Evolutionary conservation across 2,329 filamentous ascomycete genomes (phyloP), one percentile per base, ranked within the genome.

Genomic region (Pseudogymnoascus sp.): DNA sequence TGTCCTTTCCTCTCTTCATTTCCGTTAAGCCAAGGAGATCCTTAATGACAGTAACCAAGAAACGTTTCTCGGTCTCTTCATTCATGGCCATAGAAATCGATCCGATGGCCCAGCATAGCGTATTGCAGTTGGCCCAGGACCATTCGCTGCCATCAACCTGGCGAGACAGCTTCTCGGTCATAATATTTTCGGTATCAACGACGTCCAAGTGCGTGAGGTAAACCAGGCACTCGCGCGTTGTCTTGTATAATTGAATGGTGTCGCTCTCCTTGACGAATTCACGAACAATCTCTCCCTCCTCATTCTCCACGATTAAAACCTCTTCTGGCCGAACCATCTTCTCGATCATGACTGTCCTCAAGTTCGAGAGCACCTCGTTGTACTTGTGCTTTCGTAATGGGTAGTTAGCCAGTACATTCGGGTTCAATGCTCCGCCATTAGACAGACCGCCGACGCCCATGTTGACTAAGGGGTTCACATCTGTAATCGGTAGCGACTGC

Each of bases 121-220:
- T 97, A 78, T 99, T 99, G 86, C 95, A 99, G 79, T 99, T 99
- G 67, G 93, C 91, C 95, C 95, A 99, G 5, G 96, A 99, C 95
- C 95, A 99, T 77, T 99, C 96, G 1, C 85, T 84, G 21, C 92
- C 92, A 74, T 99, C 95, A 11, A 99, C 95, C 77, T 99, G 95
- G 69, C 92, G 89, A 34, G 92, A 88, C 62, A 99, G 82, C 79
- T 99, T 99, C 74, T 99, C 96, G 3, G 95, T 97, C 96, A 99
- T 99, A 79, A 99, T 99, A 67, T 90, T 90, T 77, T 99, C 95
- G 0, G 93, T 99, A 73, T 99, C 95, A 66, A 96, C 88, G 42
- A 99, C 96, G 72, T 99, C 95, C 72, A 99, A 79, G 80, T 99
- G 95, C 36, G 96, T 99, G 63, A 99, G 83, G 76, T 97, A 99